phyloP scores from a whole-genome alignment of 805 yeast genomes.

The Schwanniomyces vanrijiae region DNA sequence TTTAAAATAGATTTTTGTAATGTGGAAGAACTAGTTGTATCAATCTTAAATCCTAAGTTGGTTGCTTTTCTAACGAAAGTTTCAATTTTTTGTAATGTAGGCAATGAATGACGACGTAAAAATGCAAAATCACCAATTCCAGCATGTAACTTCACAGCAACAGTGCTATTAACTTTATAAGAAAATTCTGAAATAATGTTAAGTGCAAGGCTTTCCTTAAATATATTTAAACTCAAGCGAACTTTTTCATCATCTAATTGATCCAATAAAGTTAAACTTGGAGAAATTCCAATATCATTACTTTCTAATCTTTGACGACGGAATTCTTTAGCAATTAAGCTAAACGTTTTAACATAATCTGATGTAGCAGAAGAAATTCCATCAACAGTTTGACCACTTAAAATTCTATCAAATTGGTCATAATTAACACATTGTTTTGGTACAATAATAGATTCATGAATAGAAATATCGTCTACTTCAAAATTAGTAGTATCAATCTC shows the following conservation, averaged over 20 bases:
- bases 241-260: conserved; percentile 85
- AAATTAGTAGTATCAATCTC: conserved; percentile 71
- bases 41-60: conserved; percentile 65
- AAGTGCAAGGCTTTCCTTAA: conserved; percentile 56
- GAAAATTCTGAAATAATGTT: conserved; percentile 71
- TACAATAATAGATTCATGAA: conserved; percentile 67
- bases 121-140: conserved; percentile 78
- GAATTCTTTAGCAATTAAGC: conserved; percentile 66
- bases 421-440: conserved; percentile 62
- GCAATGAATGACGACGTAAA: conserved; percentile 84
- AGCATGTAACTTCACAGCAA: conserved; percentile 78
- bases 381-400: conserved; percentile 28
- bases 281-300: conserved; percentile 44
- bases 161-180: conserved; percentile 77
- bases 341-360: conserved; percentile 63
- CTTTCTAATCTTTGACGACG: conserved; percentile 65
- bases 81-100: conserved; percentile 78
- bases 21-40: conserved; percentile 69
- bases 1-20: conserved; percentile 68
- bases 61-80: conserved; percentile 71
- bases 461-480: conserved; percentile 72
- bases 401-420: conserved; percentile 54
- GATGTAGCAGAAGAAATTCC: conserved; percentile 54
- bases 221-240: conserved; percentile 68
- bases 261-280: conserved; percentile 66